These are phyloP conservation scores for Diaporthe aspalathi DNA, from an alignment of 2,329 filamentous ascomycete species.

Conservation along the genomic window DNA sequence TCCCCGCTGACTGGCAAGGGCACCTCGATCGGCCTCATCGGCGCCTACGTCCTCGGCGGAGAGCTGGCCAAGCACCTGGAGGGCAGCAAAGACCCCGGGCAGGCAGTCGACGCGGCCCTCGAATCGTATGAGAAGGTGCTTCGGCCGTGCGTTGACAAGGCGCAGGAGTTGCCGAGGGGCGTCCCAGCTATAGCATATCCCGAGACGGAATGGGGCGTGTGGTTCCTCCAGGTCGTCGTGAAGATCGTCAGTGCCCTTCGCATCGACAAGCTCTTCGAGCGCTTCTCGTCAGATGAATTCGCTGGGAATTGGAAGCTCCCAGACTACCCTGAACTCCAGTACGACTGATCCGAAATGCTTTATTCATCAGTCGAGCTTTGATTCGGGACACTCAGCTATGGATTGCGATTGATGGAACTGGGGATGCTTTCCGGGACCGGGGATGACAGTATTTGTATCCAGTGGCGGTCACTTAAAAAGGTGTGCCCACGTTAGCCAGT, in stretches of 20 bases:
- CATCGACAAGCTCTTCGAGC: conserved; percentile 16
- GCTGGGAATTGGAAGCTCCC: conserved; percentile 35
- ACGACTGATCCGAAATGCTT: background rate
- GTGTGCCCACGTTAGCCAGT: too few relatives aligned
- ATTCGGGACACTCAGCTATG: too few relatives aligned
- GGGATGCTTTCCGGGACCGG: too few relatives aligned
- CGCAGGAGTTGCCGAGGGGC: conserved; percentile 48
- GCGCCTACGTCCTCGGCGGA: conserved; percentile 68
- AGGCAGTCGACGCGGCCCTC: conserved; percentile 50
- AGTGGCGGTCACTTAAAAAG: too few relatives aligned
- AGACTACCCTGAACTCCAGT: conserved; percentile 33
- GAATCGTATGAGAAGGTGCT: conserved; percentile 57
- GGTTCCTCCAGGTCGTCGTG: conserved; percentile 30
- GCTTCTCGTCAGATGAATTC: conserved; percentile 33
- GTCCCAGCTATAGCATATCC: conserved; percentile 23
- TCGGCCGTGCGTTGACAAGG: conserved; percentile 56
- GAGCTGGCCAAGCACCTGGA: conserved; percentile 55
- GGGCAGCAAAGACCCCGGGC: conserved; percentile 20
- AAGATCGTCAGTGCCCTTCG: conserved; percentile 9
- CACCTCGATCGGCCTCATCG: conserved; percentile 59
- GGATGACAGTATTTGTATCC: too few relatives aligned
- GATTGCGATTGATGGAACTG: background rate
- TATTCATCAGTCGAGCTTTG: background rate
- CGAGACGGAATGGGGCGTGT: conserved; percentile 36
- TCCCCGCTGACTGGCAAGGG: conserved; percentile 63